Percentiles rank a stretch among this genome's conserved stretches.
Evolutionary conservation across 441 rosid genomes (phyloP).

Genomic region (Gossypium gossypioides): DNA sequence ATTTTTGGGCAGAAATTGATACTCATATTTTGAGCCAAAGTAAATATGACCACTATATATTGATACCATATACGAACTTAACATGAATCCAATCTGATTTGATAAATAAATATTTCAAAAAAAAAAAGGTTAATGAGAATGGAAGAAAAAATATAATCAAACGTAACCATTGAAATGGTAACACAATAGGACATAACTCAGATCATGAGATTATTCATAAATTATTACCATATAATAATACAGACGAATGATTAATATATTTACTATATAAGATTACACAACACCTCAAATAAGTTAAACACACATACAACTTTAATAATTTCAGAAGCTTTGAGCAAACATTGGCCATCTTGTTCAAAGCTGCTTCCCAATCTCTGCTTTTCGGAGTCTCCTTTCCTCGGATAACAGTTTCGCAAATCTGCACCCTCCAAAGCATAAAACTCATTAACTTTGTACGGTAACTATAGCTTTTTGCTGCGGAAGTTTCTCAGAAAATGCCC

Average conservation of each 20-base stretch:
- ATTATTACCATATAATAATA: background rate
- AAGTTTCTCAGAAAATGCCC: background rate
- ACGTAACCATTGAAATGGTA: too few species aligned
- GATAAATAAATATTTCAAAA: too few species aligned
- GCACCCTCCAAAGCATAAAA: background rate
- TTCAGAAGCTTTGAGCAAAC: background rate
- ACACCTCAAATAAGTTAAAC: background rate
- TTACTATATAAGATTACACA: background rate
- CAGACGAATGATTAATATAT: background rate
- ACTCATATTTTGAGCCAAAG: too few species aligned
- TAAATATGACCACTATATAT: too few species aligned
- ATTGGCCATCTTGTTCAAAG: background rate
- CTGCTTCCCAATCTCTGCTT: conserved; percentile 4
- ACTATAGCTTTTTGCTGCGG: background rate
- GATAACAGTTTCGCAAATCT: conserved; percentile 44
- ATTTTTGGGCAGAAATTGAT: too few species aligned
- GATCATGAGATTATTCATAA: too few species aligned
- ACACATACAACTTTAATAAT: background rate
- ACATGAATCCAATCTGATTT: too few species aligned
- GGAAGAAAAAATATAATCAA: too few species aligned
- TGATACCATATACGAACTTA: too few species aligned
- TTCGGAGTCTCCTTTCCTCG: conserved; percentile 28
- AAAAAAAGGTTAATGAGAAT: too few species aligned
- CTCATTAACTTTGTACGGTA: background rate
- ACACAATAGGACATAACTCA: too few species aligned